phyloP scores from a whole-genome alignment of 2,329 filamentous ascomycete genomes.

The Trichothecium sympodiale region DNA sequence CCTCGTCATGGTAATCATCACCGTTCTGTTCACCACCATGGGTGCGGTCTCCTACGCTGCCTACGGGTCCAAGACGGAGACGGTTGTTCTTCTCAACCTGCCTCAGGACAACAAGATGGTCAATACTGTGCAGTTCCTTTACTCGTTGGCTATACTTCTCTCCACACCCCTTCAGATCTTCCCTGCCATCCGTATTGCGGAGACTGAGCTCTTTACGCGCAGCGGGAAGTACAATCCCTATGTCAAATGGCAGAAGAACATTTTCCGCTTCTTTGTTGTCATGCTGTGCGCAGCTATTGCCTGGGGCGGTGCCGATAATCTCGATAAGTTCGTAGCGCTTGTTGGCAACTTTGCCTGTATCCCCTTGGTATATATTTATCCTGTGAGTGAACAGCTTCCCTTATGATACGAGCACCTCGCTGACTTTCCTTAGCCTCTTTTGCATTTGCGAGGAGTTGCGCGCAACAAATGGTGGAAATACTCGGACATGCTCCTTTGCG shows the following conservation, averaged over 20 bases:
- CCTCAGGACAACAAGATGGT: constrained; percentile 93
- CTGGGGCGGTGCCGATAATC: constrained; percentile 82
- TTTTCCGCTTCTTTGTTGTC: constrained; percentile 89
- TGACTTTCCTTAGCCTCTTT: constrained; percentile 54
- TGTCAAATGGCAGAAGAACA: constrained; percentile 99
- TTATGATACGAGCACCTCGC: background rate
- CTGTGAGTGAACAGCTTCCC: constrained; percentile 59
- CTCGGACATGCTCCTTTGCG: constrained; percentile 63
- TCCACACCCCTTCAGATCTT: constrained; percentile 96
- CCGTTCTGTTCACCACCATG: constrained; percentile 79
- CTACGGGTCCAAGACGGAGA: constrained; percentile 90
- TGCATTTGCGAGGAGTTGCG: constrained; percentile 77
- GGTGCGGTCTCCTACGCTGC: constrained; percentile 92
- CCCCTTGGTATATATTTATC: constrained; percentile 93
- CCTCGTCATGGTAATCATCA: constrained; percentile 90
- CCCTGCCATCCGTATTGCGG: constrained; percentile 91
- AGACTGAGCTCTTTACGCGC: constrained; percentile 85
- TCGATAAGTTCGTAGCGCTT: constrained; percentile 95
- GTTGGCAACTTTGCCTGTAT: constrained; percentile 98
- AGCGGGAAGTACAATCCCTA: constrained; percentile 97
- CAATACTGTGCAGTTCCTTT: constrained; percentile 91
- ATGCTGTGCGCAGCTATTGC: constrained; percentile 76
- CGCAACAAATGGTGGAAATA: constrained; percentile 54
- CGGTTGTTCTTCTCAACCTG: constrained; percentile 89
- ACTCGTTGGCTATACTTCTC: constrained; percentile 93